These are phyloP conservation scores for Vitis cinerea DNA, from an alignment of 164 flowering plant species.

Conservation along the genomic window DNA sequence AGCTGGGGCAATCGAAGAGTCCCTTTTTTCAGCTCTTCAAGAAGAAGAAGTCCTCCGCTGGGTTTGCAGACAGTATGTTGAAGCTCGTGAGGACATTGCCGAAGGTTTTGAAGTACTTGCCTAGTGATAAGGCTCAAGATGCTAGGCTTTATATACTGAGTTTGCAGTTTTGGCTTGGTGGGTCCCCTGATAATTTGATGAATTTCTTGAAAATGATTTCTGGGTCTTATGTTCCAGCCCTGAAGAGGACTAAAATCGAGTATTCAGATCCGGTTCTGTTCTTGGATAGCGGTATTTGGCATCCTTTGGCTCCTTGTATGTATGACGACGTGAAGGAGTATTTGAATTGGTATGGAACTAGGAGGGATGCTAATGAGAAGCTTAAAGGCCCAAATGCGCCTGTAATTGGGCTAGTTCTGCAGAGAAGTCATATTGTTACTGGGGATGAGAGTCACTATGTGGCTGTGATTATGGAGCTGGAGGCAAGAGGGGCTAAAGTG, in stretches of 20 bases:
- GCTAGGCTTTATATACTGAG: conserved; percentile 92
- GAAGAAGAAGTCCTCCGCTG: conserved; percentile 83
- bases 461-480: conserved; percentile 98
- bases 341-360: conserved; percentile 91
- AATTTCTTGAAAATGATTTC: conserved; percentile 95
- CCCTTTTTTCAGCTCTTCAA: conserved; percentile 96
- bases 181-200: conserved; percentile 89
- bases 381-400: conserved; percentile 73
- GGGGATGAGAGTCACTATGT: conserved; percentile 98
- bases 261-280: conserved; percentile 93
- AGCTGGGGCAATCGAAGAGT: conserved; percentile 93
- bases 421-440: conserved; percentile 94
- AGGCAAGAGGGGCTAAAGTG: conserved; percentile 92
- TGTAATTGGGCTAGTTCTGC: conserved; percentile 72
- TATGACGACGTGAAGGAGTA: conserved; percentile 98
- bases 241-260: conserved; percentile 69
- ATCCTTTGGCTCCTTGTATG: conserved; percentile 97
- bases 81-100: conserved; percentile 98
- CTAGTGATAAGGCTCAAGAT: conserved; percentile 98
- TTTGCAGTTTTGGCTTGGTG: conserved; percentile 98
- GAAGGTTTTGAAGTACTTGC: conserved; percentile 94
- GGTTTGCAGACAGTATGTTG: conserved; percentile 92
- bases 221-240: conserved; percentile 89
- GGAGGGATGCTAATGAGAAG: conserved; percentile 82
- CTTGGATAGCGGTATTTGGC: conserved; percentile 95